phyloP scores from a whole-genome alignment of 495 filamentous ascomycete species.

The Daldinia grandis region DNA sequence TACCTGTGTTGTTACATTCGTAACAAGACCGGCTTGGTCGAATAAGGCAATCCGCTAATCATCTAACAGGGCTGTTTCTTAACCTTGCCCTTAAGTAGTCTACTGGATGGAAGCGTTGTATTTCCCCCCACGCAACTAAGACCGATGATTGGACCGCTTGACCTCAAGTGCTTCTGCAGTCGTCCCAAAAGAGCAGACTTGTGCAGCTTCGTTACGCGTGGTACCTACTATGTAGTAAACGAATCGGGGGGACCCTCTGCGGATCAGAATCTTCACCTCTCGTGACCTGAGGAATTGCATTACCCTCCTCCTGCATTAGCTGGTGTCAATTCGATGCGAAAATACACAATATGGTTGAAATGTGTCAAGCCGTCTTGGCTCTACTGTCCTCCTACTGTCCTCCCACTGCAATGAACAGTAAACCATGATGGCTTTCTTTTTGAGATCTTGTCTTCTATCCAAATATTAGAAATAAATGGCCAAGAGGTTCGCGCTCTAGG shows the following conservation, averaged over 20 bases:
- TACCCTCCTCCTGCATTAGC: conserved; percentile 38
- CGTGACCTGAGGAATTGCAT: conserved; percentile 39
- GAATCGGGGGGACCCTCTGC: conserved; percentile 28
- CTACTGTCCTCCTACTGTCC: conserved; percentile 5
- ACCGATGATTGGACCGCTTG: conserved; percentile 31
- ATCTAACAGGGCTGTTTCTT: conserved; percentile 34
- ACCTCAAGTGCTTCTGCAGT: conserved; percentile 25
- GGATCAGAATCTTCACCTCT: conserved; percentile 40
- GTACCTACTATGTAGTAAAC: conserved; percentile 38
- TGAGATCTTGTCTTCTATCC: conserved; percentile 18
- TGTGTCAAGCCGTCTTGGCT: conserved; percentile 41
- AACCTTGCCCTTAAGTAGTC: conserved; percentile 22
- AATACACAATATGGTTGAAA: conserved; percentile 36
- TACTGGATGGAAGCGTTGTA: conserved; percentile 34
- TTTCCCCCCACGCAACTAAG: conserved; percentile 37
- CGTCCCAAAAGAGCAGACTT: conserved; percentile 37
- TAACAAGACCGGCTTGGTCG: conserved; percentile 33
- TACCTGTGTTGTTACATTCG: conserved; percentile 32
- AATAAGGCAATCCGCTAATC: conserved; percentile 37
- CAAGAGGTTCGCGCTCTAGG: conserved; percentile 20
- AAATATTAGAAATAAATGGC: conserved; percentile 22
- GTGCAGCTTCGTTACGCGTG: conserved; percentile 37
- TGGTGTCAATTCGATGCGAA: conserved; percentile 16
- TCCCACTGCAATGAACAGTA: conserved; percentile 6
- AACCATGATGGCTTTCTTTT: conserved; percentile 1